Evolutionary conservation across 192 early-diverging fungal genomes (phyloP).

Genomic region (Coemansia sp.): DNA sequence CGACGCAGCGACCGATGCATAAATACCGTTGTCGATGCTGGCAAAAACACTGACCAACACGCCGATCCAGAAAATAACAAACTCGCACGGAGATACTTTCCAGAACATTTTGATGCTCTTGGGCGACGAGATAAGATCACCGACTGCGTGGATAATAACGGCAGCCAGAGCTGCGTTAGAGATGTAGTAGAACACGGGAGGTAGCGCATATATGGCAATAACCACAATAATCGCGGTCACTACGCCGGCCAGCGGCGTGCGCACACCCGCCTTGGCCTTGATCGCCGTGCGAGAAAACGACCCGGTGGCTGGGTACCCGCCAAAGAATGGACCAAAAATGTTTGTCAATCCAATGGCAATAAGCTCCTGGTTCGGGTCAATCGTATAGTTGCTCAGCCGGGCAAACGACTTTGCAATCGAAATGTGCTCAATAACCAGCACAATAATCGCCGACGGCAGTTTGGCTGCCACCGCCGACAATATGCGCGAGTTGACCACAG

Average conservation of each 20-base stretch:
- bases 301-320: slow-evolving; percentile 85
- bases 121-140: slow-evolving; percentile 71
- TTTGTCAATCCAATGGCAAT: slow-evolving; percentile 89
- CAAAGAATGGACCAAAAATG: slow-evolving; percentile 81
- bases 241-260: slow-evolving; percentile 75
- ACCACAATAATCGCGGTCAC: slow-evolving; percentile 80
- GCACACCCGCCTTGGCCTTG: slow-evolving; percentile 84
- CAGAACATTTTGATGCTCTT: slow-evolving; percentile 63
- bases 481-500: slow-evolving; percentile 54
- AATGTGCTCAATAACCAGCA: slow-evolving; percentile 87
- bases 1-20: slow-evolving; percentile 67
- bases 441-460: slow-evolving; percentile 66
- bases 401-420: slow-evolving; percentile 88
- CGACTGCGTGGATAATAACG: slow-evolving; percentile 84
- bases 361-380: slow-evolving; percentile 85
- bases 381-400: slow-evolving; percentile 78
- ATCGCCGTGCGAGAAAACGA: slow-evolving; percentile 93
- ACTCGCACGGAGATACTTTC: slow-evolving; percentile 58
- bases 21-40: slow-evolving; percentile 78
- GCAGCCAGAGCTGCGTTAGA: slow-evolving; percentile 77
- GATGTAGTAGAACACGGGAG: slow-evolving; percentile 85
- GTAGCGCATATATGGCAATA: slow-evolving; percentile 77
- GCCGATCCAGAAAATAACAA: slow-evolving; percentile 48
- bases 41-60: slow-evolving; percentile 58
- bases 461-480: slow-evolving; percentile 57